Evolutionary conservation across 805 yeast species (phyloP).

Genomic region (Ogataea glucozyma): DNA sequence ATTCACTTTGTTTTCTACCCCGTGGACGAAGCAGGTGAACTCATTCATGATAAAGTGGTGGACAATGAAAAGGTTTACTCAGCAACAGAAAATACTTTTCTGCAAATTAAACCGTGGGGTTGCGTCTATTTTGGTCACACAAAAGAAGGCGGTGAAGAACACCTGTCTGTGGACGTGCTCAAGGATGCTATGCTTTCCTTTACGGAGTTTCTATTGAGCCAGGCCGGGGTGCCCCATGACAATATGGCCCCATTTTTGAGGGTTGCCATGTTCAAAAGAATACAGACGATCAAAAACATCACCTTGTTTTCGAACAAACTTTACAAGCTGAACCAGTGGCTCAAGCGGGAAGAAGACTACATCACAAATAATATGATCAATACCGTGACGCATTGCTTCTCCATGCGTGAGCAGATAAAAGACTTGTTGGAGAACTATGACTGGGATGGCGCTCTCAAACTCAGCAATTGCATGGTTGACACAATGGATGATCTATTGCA

Average conservation of each 20-base stretch:
- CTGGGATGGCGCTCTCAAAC: constrained; percentile 13
- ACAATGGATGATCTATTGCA: constrained; percentile 6
- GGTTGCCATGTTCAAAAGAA: constrained; percentile 25
- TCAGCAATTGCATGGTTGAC: constrained; percentile 12
- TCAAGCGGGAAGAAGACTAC: not conserved
- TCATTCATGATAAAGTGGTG: constrained; percentile 16
- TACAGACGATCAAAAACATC: constrained; percentile 26
- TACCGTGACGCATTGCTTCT: constrained; percentile 16
- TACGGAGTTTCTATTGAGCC: constrained; percentile 23
- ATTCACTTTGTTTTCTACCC: constrained; percentile 30
- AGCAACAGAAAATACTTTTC: constrained; percentile 21
- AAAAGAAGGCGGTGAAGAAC: not conserved
- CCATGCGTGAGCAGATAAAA: constrained; percentile 19
- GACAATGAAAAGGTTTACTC: constrained; percentile 21
- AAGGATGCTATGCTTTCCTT: constrained; percentile 31
- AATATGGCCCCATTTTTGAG: constrained; percentile 28
- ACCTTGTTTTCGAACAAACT: constrained; percentile 22
- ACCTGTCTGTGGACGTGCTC: not conserved
- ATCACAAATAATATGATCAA: constrained; percentile 14
- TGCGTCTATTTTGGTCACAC: constrained; percentile 30
- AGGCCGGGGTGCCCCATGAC: constrained; percentile 22
- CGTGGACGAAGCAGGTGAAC: constrained; percentile 23
- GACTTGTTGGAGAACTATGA: constrained; percentile 6
- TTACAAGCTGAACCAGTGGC: constrained; percentile 10
- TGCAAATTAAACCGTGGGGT: constrained; percentile 28